These are phyloP conservation scores for Forsythia viridissima DNA, from an alignment of 257 asterid species.

Conservation along the genomic window DNA sequence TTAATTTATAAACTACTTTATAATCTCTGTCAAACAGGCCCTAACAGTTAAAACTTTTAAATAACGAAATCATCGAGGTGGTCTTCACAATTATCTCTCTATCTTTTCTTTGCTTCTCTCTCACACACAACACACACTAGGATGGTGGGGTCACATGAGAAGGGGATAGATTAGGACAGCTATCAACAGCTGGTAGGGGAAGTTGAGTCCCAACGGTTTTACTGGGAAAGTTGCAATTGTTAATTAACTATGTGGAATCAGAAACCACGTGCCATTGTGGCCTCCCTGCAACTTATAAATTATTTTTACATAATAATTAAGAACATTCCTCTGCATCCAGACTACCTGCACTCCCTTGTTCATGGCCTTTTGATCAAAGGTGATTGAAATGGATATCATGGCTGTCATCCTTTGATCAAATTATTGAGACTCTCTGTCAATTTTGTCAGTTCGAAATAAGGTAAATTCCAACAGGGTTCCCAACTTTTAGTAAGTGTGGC, in stretches of 20 bases:
- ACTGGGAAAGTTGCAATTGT: conserved; percentile 56
- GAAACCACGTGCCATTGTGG: conserved; percentile 88
- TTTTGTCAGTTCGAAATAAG: not conserved
- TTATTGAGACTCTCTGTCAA: conserved; percentile 4
- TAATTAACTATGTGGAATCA: conserved; percentile 62
- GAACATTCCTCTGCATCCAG: conserved; percentile 38
- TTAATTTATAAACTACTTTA: too few species aligned
- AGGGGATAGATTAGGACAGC: conserved; percentile 72
- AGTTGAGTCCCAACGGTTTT: conserved; percentile 75
- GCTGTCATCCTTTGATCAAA: not conserved
- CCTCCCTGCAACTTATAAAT: conserved; percentile 29
- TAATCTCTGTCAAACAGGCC: too few species aligned
- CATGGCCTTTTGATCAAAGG: conserved; percentile 31
- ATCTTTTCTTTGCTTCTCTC: not conserved
- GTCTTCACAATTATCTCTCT: not conserved
- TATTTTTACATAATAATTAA: conserved; percentile 22
- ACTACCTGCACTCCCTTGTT: not conserved
- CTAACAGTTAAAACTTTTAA: too few species aligned
- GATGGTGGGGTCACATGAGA: conserved; percentile 77
- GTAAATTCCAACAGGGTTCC: too few species aligned
- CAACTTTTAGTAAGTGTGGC: too few species aligned
- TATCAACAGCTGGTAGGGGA: conserved; percentile 72
- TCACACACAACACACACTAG: conserved; percentile 6
- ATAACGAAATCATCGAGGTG: too few species aligned
- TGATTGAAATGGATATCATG: not conserved